Evolutionary conservation across 108 stramenopile genomes (phyloP).

Genomic region (Nitzschia putrida): DNA sequence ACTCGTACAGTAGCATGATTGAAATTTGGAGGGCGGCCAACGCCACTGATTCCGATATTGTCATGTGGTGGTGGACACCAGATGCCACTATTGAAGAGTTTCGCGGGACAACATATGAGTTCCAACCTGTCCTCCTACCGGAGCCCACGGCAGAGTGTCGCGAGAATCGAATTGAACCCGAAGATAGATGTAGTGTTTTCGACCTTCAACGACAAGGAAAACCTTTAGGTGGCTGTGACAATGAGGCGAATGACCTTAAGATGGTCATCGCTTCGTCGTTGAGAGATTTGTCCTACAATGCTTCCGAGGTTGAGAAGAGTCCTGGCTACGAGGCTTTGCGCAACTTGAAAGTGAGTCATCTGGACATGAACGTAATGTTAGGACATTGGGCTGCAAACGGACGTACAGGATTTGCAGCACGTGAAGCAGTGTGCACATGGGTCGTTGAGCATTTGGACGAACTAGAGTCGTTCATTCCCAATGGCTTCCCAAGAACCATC

Average conservation of each 20-base stretch:
- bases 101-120: constrained; percentile 34
- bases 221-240: constrained; percentile 30
- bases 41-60: constrained; percentile 34
- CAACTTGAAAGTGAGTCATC: constrained; percentile 4
- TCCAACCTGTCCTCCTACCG: constrained; percentile 25
- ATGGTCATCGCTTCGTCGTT: constrained; percentile 12
- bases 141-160: constrained; percentile 24
- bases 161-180: constrained; percentile 6
- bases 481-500: constrained; percentile 23
- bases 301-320: background rate
- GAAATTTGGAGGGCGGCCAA: constrained; percentile 44
- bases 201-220: constrained; percentile 14
- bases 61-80: constrained; percentile 43
- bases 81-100: constrained; percentile 31
- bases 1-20: constrained; percentile 36
- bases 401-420: background rate
- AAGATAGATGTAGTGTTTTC: constrained; percentile 17
- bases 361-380: constrained; percentile 16
- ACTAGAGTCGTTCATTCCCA: constrained; percentile 21
- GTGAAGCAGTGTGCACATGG: constrained; percentile 44
- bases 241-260: constrained; percentile 11
- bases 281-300: background rate
- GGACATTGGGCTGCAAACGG: background rate
- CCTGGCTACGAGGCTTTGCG: constrained; percentile 27
- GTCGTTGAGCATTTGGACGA: constrained; percentile 31